phyloP scores from a whole-genome alignment of 805 yeast genomes.

The Saturnispora zaruensis region DNA sequence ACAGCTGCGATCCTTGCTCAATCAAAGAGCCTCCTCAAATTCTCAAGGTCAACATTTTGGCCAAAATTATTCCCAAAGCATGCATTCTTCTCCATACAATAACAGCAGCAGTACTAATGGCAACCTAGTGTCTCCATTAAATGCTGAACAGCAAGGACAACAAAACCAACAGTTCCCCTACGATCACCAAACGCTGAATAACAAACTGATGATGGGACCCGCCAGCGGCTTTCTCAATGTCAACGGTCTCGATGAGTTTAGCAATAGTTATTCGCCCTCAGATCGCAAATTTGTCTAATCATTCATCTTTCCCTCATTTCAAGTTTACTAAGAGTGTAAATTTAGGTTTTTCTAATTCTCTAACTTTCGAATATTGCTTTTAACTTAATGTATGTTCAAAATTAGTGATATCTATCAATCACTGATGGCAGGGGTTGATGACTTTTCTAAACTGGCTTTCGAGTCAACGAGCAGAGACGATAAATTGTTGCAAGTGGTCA shows the following conservation, averaged over 20 bases:
- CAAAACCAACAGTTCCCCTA: slow-evolving; percentile 9
- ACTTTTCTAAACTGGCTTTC: background rate
- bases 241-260: slow-evolving; percentile 23
- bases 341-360: background rate
- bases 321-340: background rate
- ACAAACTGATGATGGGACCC: slow-evolving; percentile 52
- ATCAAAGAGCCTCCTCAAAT: slow-evolving; percentile 9
- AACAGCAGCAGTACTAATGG: slow-evolving; percentile 12
- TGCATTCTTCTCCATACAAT: slow-evolving; percentile 13
- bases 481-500: background rate
- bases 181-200: slow-evolving; percentile 25
- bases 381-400: background rate
- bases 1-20: slow-evolving; percentile 22
- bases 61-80: slow-evolving; percentile 13
- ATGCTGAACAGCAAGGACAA: slow-evolving; percentile 1
- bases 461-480: background rate
- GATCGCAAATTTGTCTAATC: background rate
- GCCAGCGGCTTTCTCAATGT: slow-evolving; percentile 59
- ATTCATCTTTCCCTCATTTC: background rate
- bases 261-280: background rate
- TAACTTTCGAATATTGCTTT: background rate
- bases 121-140: slow-evolving; percentile 12
- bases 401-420: background rate
- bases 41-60: slow-evolving; percentile 8
- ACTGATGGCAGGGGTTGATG: background rate